These are phyloP conservation scores for Piloderma croceum DNA, from an alignment of 768 basidiomycete genomes.

Conservation along the genomic window DNA sequence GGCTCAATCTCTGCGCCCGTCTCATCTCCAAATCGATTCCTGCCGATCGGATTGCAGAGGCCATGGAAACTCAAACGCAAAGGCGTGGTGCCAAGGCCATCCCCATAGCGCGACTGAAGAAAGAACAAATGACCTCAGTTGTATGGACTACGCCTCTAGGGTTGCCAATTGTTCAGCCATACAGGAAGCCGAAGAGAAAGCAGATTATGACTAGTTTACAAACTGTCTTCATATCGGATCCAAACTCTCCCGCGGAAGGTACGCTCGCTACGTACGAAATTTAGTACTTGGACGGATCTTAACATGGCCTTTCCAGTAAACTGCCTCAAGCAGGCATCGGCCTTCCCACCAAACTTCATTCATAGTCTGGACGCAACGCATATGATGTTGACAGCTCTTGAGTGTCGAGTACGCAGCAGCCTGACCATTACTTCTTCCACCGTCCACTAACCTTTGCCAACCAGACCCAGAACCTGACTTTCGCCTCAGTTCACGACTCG, in stretches of 20 bases:
- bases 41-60: slow-evolving; percentile 51
- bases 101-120: slow-evolving; percentile 43
- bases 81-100: slow-evolving; percentile 1
- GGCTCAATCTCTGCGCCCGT: slow-evolving; percentile 80
- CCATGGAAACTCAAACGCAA: slow-evolving; percentile 25
- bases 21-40: slow-evolving; percentile 87
- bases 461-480: slow-evolving; percentile 69
- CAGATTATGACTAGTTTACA: slow-evolving; percentile 84
- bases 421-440: neutral
- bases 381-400: slow-evolving; percentile 94
- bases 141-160: slow-evolving; percentile 97
- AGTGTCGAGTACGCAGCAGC: slow-evolving; percentile 77
- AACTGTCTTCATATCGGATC: slow-evolving; percentile 86
- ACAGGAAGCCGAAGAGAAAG: slow-evolving; percentile 75
- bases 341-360: slow-evolving; percentile 98
- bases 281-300: slow-evolving; percentile 1
- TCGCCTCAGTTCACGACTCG: slow-evolving; percentile 97
- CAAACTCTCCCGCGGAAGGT: slow-evolving; percentile 68
- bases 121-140: slow-evolving; percentile 92
- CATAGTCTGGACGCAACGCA: slow-evolving; percentile 97
- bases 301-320: slow-evolving; percentile 47
- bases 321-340: slow-evolving; percentile 81
- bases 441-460: slow-evolving; percentile 3
- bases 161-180: slow-evolving; percentile 93
- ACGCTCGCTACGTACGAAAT: too few relatives aligned